Conservation (phyloP, 768 basidiomycete species). For the Boletus subparvulus region DNA sequence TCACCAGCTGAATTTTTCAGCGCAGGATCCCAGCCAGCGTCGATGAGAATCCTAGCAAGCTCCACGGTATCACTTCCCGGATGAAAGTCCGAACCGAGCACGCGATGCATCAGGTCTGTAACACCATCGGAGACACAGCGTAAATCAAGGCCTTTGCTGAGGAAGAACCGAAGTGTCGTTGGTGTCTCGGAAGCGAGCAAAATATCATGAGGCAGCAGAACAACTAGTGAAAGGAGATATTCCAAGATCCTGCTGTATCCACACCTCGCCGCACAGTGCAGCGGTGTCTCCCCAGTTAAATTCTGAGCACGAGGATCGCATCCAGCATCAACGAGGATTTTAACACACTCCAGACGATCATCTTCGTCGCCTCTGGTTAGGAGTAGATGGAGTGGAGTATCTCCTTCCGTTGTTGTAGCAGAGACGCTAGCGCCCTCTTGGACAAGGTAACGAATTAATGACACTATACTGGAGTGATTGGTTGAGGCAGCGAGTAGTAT, state of each 20-base stretch:
- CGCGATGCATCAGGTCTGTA: not conserved
- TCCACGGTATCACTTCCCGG: not conserved
- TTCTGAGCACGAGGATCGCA: not conserved
- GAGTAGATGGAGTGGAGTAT: not conserved
- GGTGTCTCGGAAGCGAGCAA: not conserved
- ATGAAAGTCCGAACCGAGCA: not conserved
- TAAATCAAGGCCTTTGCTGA: not conserved
- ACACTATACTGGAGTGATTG: too few relatives aligned
- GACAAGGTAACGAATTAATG: not conserved
- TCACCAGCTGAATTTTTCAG: not conserved
- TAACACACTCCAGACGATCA: not conserved
- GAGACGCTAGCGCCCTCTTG: not conserved
- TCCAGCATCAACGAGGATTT: not conserved
- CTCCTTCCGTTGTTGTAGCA: not conserved
- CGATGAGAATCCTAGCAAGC: not conserved
- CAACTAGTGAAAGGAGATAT: not conserved
- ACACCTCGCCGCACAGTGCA: not conserved
- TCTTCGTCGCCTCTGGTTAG: not conserved
- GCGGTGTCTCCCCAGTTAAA: not conserved
- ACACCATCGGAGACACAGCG: too few relatives aligned
- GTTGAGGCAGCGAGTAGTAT: not conserved
- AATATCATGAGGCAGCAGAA: not conserved
- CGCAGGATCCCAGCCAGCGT: not conserved
- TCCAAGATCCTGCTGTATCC: not conserved
- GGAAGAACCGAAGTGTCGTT: not conserved